Evolutionary conservation across 306 rosid genomes (phyloP).

Genomic region (Vigna nakashimae): DNA sequence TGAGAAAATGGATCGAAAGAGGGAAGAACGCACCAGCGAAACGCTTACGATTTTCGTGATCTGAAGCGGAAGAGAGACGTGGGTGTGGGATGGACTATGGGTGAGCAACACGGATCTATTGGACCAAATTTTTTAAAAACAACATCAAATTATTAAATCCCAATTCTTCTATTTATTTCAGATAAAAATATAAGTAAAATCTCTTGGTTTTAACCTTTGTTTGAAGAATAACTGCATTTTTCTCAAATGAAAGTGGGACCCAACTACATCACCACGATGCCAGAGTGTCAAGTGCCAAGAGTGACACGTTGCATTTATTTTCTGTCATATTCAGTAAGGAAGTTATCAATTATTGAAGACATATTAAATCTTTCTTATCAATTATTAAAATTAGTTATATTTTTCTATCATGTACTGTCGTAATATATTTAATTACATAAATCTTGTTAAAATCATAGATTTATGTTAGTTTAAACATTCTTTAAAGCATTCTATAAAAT

Average conservation of each 20-base stretch:
- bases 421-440: too few relatives aligned
- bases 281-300: neutral
- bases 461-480: too few relatives aligned
- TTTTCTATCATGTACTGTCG: too few relatives aligned
- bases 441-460: too few relatives aligned
- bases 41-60: slow-evolving; percentile 53
- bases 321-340: too few relatives aligned
- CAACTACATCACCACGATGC: neutral
- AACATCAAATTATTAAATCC: neutral
- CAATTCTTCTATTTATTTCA: neutral
- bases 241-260: neutral
- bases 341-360: too few relatives aligned
- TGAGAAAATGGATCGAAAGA: slow-evolving; percentile 50
- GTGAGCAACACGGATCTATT: slow-evolving; percentile 49
- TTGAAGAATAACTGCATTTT: slow-evolving; percentile 15
- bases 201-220: neutral
- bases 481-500: too few relatives aligned
- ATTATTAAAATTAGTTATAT: too few relatives aligned
- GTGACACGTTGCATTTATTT: neutral
- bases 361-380: too few relatives aligned
- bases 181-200: neutral
- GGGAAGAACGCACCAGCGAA: slow-evolving; percentile 45
- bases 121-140: slow-evolving; percentile 30
- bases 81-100: slow-evolving; percentile 43
- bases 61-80: slow-evolving; percentile 56